Conservation (phyloP, 306 rosid genomes). For the Biancaea sappan region DNA sequence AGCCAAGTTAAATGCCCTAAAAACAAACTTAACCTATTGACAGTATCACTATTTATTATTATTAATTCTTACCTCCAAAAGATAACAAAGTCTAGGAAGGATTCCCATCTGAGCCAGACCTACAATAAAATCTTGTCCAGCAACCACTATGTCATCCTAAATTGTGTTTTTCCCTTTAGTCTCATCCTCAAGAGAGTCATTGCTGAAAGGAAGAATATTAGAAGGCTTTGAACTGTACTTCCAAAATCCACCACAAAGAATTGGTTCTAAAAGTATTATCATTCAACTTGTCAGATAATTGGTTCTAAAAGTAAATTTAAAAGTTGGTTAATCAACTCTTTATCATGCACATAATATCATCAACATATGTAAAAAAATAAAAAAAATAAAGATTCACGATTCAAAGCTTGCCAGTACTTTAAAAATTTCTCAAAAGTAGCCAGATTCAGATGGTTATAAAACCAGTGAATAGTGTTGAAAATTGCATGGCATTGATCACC, state of each 20-base stretch:
- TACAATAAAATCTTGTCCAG: slow-evolving; percentile 89
- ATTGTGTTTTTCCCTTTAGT: slow-evolving; percentile 74
- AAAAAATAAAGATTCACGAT: no score
- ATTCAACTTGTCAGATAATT: no score
- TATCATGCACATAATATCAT: no score
- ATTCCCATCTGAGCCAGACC: slow-evolving; percentile 94
- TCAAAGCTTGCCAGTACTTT: no score
- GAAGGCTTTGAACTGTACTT: slow-evolving; percentile 91
- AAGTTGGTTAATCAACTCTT: no score
- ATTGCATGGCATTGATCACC: no score
- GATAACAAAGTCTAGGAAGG: slow-evolving; percentile 77
- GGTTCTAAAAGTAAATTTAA: no score
- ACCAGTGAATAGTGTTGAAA: no score
- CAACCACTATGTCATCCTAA: slow-evolving; percentile 89
- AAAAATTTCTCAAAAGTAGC: no score
- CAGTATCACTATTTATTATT: background rate
- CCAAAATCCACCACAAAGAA: slow-evolving; percentile 93
- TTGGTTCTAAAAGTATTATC: no score
- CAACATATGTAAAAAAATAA: no score
- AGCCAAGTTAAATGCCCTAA: background rate
- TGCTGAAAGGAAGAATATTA: slow-evolving; percentile 58
- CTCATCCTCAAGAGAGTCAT: slow-evolving; percentile 59
- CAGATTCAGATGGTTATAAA: no score
- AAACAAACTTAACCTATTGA: background rate
- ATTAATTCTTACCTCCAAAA: slow-evolving; percentile 73